A percentile compares a stretch with the other conserved stretches of the same genome.
These are phyloP conservation scores for Phytophthora citrophthora DNA, from an alignment of 352 stramenopile species.

Conservation along the genomic window DNA sequence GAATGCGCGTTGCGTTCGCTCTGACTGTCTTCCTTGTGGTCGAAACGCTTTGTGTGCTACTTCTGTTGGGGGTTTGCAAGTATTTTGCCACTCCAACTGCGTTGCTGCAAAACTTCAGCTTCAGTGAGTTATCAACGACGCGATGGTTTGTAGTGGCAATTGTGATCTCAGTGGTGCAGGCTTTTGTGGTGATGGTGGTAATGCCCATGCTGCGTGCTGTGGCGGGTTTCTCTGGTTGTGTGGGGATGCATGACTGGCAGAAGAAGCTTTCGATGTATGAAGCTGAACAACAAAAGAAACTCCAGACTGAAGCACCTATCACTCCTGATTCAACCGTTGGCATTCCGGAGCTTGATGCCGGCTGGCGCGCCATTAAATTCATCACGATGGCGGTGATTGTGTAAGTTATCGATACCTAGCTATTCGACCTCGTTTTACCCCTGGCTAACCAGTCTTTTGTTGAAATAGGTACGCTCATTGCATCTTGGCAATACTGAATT, in stretches of 20 bases:
- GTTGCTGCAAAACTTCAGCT: slow-evolving; percentile 12
- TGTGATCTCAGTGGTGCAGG: slow-evolving; percentile 32
- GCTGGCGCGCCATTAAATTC: slow-evolving; percentile 68
- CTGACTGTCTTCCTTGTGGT: slow-evolving; percentile 45
- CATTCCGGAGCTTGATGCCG: slow-evolving; percentile 37
- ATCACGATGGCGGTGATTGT: slow-evolving; percentile 61
- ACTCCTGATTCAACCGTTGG: background rate
- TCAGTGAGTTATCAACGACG: slow-evolving; percentile 3
- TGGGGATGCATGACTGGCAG: slow-evolving; percentile 45
- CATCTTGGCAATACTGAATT: slow-evolving; percentile 83
- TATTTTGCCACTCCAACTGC: slow-evolving; percentile 15
- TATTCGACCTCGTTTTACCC: too few relatives aligned
- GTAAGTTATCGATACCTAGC: slow-evolving; percentile 24
- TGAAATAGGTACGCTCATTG: slow-evolving; percentile 64
- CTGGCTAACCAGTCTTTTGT: slow-evolving; percentile 1
- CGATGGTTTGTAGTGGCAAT: slow-evolving; percentile 38
- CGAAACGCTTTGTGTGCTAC: slow-evolving; percentile 33
- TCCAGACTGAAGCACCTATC: background rate
- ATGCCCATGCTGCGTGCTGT: slow-evolving; percentile 38
- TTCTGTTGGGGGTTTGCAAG: slow-evolving; percentile 20
- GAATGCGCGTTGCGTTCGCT: slow-evolving; percentile 71
- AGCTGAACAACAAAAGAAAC: slow-evolving; percentile 31
- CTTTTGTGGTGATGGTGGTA: slow-evolving; percentile 28
- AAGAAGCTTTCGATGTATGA: slow-evolving; percentile 48
- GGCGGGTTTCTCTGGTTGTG: slow-evolving; percentile 46